These are phyloP conservation scores for Suhomyces terraborum DNA, from an alignment of 1,139 yeast species.

Conservation along the genomic window DNA sequence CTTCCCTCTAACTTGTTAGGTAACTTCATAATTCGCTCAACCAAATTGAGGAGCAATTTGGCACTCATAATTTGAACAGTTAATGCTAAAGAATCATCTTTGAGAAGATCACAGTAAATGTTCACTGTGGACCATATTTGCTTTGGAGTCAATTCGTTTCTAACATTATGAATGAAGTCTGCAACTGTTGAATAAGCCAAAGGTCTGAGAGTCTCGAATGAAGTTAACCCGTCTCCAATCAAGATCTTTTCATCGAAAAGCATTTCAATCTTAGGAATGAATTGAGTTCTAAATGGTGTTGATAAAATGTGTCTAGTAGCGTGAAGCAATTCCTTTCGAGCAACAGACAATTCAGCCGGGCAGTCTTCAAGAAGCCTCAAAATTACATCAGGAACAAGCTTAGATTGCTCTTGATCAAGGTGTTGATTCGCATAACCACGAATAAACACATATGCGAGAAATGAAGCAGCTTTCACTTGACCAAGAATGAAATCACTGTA, in stretches of 20 bases:
- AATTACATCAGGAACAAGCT: conserved; percentile 81
- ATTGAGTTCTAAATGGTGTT: conserved; percentile 80
- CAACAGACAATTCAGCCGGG: conserved; percentile 92
- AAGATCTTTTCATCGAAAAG: conserved; percentile 84
- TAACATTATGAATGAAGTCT: conserved; percentile 89
- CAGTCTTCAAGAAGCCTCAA: conserved; percentile 89
- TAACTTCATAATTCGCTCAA: conserved; percentile 82
- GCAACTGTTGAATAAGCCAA: conserved; percentile 96
- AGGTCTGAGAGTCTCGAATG: conserved; percentile 83
- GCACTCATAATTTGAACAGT: conserved; percentile 98
- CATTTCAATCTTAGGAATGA: conserved; percentile 82
- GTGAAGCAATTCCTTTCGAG: conserved; percentile 88
- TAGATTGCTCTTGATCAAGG: conserved; percentile 63
- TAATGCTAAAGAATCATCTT: conserved; percentile 80
- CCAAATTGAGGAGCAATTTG: conserved; percentile 79
- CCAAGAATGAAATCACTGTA: conserved; percentile 90
- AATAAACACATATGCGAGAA: conserved; percentile 86
- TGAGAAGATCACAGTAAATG: conserved; percentile 78
- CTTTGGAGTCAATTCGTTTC: conserved; percentile 77
- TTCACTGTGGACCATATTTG: conserved; percentile 89
- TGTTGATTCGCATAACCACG: conserved; percentile 76
- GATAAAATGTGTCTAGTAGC: conserved; percentile 94
- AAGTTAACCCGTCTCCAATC: conserved; percentile 91
- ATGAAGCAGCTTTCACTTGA: conserved; percentile 97
- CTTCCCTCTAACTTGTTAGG: conserved; percentile 86